Evolutionary conservation across 2,329 filamentous ascomycete genomes (phyloP).

Genomic region (Aspergillus tubingensis): DNA sequence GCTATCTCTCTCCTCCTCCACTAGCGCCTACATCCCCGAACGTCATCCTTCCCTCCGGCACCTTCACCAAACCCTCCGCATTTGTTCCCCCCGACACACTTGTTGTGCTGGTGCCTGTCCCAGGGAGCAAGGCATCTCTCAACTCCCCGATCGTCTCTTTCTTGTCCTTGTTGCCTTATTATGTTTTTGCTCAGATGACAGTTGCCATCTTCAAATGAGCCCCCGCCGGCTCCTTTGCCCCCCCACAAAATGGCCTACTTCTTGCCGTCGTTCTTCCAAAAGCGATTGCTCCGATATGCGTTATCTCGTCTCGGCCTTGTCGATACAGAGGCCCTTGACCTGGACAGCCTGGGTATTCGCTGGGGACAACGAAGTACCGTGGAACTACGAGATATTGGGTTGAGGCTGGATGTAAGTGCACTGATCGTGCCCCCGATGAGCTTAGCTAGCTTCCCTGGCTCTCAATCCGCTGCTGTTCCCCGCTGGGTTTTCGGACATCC

Average conservation of each 20-base stretch:
- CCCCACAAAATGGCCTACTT: constrained; percentile 66
- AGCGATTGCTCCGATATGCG: constrained; percentile 83
- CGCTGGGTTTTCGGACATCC: neutral
- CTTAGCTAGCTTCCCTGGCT: constrained; percentile 9
- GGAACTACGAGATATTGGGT: constrained; percentile 82
- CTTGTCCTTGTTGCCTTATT: constrained; percentile 18
- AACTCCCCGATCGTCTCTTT: constrained; percentile 7
- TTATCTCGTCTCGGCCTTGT: constrained; percentile 81
- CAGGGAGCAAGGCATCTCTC: neutral
- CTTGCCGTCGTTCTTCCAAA: constrained; percentile 78
- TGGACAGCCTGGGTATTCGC: constrained; percentile 81
- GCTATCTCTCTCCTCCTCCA: constrained; percentile 15
- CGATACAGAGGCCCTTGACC: constrained; percentile 81
- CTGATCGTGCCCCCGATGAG: constrained; percentile 1
- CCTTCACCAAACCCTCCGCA: constrained; percentile 19
- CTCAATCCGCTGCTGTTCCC: constrained; percentile 12
- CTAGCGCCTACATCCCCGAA: constrained; percentile 30
- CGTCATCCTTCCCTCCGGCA: constrained; percentile 30
- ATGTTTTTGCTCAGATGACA: constrained; percentile 31
- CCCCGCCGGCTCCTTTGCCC: constrained; percentile 30
- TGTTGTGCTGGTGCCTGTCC: constrained; percentile 4
- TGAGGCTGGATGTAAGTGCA: constrained; percentile 70
- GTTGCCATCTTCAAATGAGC: constrained; percentile 28
- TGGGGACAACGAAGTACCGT: constrained; percentile 80
- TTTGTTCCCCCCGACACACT: constrained; percentile 4